Conservation (phyloP, 73 alveolate genomes). For the Tetrahymena malaccensis region DNA sequence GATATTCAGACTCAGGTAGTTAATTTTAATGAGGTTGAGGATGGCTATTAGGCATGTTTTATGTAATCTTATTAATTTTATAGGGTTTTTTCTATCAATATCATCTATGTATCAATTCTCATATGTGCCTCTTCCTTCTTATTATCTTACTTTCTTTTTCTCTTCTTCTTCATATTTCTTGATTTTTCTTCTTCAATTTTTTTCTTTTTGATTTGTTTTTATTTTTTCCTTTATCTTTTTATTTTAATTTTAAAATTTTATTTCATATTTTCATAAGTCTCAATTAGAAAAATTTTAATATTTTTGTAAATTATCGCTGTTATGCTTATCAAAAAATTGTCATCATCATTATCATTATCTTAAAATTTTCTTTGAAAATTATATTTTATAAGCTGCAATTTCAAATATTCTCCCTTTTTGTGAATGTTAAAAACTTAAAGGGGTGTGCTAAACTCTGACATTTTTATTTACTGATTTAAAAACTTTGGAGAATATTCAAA, state of each 20-base stretch:
- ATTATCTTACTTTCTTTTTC: not conserved
- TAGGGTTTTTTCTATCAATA: not conserved
- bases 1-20: not conserved
- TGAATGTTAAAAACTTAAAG: not conserved
- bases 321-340: not conserved
- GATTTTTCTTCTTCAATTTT: not conserved
- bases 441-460: not conserved
- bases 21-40: not conserved
- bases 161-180: not conserved
- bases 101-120: not conserved
- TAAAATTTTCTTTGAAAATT: not conserved
- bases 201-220: not conserved
- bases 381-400: not conserved
- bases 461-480: not conserved
- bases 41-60: not conserved
- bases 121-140: not conserved
- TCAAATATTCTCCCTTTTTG: not conserved
- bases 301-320: not conserved
- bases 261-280: not conserved
- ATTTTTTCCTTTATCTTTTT: not conserved
- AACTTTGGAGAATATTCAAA: not conserved
- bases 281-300: not conserved
- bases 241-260: not conserved
- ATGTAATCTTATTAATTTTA: not conserved
- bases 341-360: not conserved